Base-by-base conservation (phyloP, 495 filamentous ascomycete species). In the Aspergillus steynii region DNA sequence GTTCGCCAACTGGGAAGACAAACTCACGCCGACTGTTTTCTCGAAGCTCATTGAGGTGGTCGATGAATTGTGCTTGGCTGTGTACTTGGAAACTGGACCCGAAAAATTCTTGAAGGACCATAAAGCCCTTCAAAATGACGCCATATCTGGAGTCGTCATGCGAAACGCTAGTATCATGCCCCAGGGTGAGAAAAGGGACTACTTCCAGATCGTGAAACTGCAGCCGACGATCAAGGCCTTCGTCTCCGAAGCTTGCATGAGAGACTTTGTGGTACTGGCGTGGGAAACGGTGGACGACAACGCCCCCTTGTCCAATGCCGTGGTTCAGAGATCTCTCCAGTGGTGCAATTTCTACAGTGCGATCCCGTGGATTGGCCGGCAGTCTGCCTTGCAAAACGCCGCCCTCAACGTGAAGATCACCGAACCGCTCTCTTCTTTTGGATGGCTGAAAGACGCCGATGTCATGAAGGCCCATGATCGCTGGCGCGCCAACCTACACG, bases 281-380 rank as follows among this genome's bases (percentile, higher is more conserved):
- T 86, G 84, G 84, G 85, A 87, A 60, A 84, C 80, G 4, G 65
- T 86, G 2, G 77, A 83, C 51, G 74, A 86, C 58, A 70, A 79
- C 47, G 75, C 71, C 0, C 50, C 61, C 26, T 47, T 83, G 9
- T 71, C 78, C 1, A 83, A 86, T 65, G 80, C 84, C 0, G 77
- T 86, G 5, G 68, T 84, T 51, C 76, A 78, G 56, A 71, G 85
- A 58, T 77, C 79, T 10, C 72, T 83, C 51, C 78, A 82, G 51
- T 85, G 82, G 80, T 83, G 77, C 61, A 81, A 74, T 45, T 87
- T 84, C 57, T 84, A 86, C 69, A 84, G 80, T 59, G 78, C 78
- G 3, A 65, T 85, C 15, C 64, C 77, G 3, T 86, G 78, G 78
- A 82, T 86, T 54, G 77, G 81, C 8, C 52, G 76, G 20, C 65